Evolutionary conservation across 2,329 filamentous ascomycete species (phyloP), one percentile per base, ranked within the genome.

Genomic region (Colletotrichum horii): DNA sequence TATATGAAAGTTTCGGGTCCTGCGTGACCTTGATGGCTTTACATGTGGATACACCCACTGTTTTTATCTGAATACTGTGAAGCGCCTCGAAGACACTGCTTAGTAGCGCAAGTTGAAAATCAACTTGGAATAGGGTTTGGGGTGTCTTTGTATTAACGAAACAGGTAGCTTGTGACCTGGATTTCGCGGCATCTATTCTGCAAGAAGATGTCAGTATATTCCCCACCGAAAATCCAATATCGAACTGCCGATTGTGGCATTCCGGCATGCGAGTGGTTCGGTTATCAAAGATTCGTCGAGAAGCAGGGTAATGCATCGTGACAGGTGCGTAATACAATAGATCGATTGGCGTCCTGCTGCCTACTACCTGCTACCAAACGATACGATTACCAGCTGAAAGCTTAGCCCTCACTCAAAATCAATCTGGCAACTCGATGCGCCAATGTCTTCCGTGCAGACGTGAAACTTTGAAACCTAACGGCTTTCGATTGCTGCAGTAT

Each of bases 71-170:
- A 2, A 8, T 14, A 3, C 43, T 52, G 11, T 22, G n/a, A 52
- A 52, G 11, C 3, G 0, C n/a, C 12, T 48, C n/a, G n/a, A 14
- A 14, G 6, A 1, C n/a, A 1, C 43, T 1, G 11, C 14, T 14
- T n/a, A 52, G 43, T 22, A 24, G 6, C 43, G 1, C n/a, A 22
- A 2, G 22, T 52, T 14, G 43, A 3, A 52, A 22, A 12, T 2
- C 22, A 3, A 22, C 3, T 14, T 22, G 11, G 14, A 14, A 3
- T 0, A 48, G 11, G 12, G 43, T 6, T 14, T 24, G n/a, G 2
- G 6, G 2, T 6, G 43, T 8, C 4, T 52, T 52, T 4, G 3
- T 14, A 6, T 22, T 22, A 3, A 22, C 3, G 43, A 24, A 24
- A 52, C n/a, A 52, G n/a, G n/a, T 14, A 14, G 43, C 19, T 52